These are phyloP conservation scores for Monosporascus sp. DNA, from an alignment of 2,329 filamentous ascomycete genomes.

Conservation along the genomic window DNA sequence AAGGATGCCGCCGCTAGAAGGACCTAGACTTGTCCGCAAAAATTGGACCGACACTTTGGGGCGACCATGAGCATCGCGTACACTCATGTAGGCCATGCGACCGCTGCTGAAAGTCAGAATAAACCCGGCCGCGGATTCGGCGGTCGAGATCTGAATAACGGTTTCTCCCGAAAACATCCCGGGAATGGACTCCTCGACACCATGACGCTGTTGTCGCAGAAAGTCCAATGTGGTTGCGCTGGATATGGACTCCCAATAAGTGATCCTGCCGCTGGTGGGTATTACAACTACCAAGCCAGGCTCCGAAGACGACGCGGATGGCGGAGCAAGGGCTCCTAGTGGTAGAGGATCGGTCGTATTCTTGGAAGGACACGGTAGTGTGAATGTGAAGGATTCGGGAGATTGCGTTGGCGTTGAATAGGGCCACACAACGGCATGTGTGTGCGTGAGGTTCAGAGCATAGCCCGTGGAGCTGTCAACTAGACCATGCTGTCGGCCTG, in stretches of 20 bases:
- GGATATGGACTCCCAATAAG: slow-evolving; percentile 94
- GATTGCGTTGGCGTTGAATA: slow-evolving; percentile 67
- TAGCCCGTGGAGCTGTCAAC: slow-evolving; percentile 64
- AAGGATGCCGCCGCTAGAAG: slow-evolving; percentile 62
- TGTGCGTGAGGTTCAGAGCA: slow-evolving; percentile 73
- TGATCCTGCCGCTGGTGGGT: slow-evolving; percentile 75
- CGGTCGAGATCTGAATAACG: slow-evolving; percentile 71
- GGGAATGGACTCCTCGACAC: slow-evolving; percentile 68
- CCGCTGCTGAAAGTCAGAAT: slow-evolving; percentile 81
- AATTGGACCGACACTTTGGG: slow-evolving; percentile 75
- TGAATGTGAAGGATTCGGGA: slow-evolving; percentile 74
- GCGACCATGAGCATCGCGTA: slow-evolving; percentile 82
- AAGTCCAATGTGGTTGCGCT: slow-evolving; percentile 79
- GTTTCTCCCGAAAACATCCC: slow-evolving; percentile 75
- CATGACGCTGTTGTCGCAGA: slow-evolving; percentile 74
- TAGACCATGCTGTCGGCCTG: slow-evolving; percentile 61
- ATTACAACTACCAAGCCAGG: slow-evolving; percentile 84
- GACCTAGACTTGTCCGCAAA: slow-evolving; percentile 57
- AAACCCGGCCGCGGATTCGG: slow-evolving; percentile 79
- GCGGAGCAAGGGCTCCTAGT: slow-evolving; percentile 75
- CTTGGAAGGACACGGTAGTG: slow-evolving; percentile 68
- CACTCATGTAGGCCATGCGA: slow-evolving; percentile 76
- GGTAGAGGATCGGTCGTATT: slow-evolving; percentile 67
- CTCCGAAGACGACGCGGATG: slow-evolving; percentile 70
- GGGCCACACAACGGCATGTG: slow-evolving; percentile 84